Percentiles rank a stretch among this genome's conserved stretches.
Evolutionary conservation across 306 rosid species (phyloP).

Genomic region (Prunus fruticosa): DNA sequence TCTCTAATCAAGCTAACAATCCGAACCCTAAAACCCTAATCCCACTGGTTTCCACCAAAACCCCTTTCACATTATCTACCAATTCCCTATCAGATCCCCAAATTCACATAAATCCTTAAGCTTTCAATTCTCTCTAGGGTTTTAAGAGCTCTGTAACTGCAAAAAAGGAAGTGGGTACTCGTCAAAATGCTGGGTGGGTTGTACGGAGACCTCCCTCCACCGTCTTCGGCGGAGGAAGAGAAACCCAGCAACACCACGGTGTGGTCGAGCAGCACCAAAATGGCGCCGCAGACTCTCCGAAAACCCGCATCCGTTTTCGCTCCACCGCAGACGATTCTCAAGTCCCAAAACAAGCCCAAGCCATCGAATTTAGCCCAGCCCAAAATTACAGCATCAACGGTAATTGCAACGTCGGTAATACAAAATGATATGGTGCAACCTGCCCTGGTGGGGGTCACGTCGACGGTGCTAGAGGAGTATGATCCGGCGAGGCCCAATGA

Average conservation of each 20-base stretch:
- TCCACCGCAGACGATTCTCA: conserved; percentile 67
- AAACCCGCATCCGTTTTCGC: conserved; percentile 65
- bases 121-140: conserved; percentile 12
- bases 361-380: conserved; percentile 13
- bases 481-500: conserved; percentile 96
- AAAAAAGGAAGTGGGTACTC: not conserved
- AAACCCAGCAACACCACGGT: conserved; percentile 73
- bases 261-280: conserved; percentile 88
- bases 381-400: conserved; percentile 18
- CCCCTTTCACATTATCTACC: not conserved
- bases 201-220: conserved; percentile 98
- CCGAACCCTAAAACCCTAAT: conserved; percentile 1
- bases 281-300: conserved; percentile 97
- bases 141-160: conserved; percentile 1
- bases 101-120: not conserved
- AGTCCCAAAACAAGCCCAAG: conserved; percentile 61
- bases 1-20: not conserved
- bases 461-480: conserved; percentile 83
- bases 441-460: conserved; percentile 80
- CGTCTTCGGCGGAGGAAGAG: conserved; percentile 89
- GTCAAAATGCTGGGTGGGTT: conserved; percentile 77
- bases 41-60: not conserved
- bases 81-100: not conserved
- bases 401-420: conserved; percentile 7
- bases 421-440: conserved; percentile 45